Base-by-base conservation (phyloP, 2,329 filamentous ascomycete genomes). In the Aspergillus awamori region DNA sequence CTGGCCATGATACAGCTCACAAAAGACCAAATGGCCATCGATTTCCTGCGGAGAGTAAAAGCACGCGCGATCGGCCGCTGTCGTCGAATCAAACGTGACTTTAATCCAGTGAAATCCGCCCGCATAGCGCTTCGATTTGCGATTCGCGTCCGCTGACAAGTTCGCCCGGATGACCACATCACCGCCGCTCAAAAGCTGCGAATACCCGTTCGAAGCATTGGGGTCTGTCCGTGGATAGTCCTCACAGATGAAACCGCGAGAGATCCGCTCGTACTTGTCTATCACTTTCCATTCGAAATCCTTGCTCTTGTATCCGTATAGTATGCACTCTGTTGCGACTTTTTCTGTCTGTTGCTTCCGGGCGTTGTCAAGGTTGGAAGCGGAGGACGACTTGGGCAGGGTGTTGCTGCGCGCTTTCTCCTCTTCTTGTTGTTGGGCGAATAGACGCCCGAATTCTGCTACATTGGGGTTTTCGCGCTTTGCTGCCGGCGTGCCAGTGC, bases 91-190 rank as follows among this genome's bases (percentile, higher is more conserved):
- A 70, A 92, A 93, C 0, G 90, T 93, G 58, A 93, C 82, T 75
- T 93, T 93, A 69, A 97, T 92, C 94, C 94, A 98, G 80, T 97
- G 91, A 68, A 90, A 86, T 47, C 94, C 94, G 53, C 92, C 91
- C 49, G 89, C 89, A 64, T 92, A 93, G 63, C 84, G 86, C 77
- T 93, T 92, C 71, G 94, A 91, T 74, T 93, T 90, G 57, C 84
- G 82, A 59, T 93, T 87, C 69, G 96, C 91, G 39, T 89, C 88
- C 17, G 85, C 79, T 2, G 89, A 90, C 56, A 97, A 79, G 8
- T 85, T 84, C 55, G 86, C 84, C 60, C 87, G 86, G 52, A 89
- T 87, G 8, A 89, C 85, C 8, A 90, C 87, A 54, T 90, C 86
- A 69, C 92, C 89, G 64, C 89, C 85, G 63, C 91, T 85, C 67